Evolutionary conservation across 805 yeast species (phyloP).

Genomic region (Wickerhamiella siamensis): DNA sequence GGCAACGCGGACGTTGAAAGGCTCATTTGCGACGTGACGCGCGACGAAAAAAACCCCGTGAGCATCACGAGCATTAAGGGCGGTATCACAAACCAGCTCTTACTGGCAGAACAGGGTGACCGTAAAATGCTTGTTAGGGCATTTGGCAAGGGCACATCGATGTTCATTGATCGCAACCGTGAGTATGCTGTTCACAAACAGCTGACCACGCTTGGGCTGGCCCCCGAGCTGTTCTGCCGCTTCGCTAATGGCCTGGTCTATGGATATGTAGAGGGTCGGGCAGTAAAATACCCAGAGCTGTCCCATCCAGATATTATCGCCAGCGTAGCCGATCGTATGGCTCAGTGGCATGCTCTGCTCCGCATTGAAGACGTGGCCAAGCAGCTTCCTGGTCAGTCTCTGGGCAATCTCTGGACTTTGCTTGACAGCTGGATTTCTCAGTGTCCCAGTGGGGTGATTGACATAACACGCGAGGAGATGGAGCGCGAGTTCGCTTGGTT

Average conservation of each 20-base stretch:
- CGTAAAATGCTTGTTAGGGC: slow-evolving; percentile 39
- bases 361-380: slow-evolving; percentile 20
- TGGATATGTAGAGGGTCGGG: slow-evolving; percentile 51
- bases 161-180: slow-evolving; percentile 58
- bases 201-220: slow-evolving; percentile 43
- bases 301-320: slow-evolving; percentile 35
- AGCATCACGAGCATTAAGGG: slow-evolving; percentile 22
- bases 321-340: slow-evolving; percentile 49
- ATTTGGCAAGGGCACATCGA: slow-evolving; percentile 59
- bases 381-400: slow-evolving; percentile 19
- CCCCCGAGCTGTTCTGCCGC: slow-evolving; percentile 54
- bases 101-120: slow-evolving; percentile 18
- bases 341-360: slow-evolving; percentile 52
- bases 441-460: slow-evolving; percentile 36
- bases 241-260: slow-evolving; percentile 62
- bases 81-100: slow-evolving; percentile 28
- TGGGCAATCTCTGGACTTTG: slow-evolving; percentile 42
- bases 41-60: slow-evolving; percentile 5
- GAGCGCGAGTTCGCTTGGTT: slow-evolving; percentile 44
- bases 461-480: slow-evolving; percentile 29
- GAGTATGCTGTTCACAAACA: slow-evolving; percentile 59
- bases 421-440: slow-evolving; percentile 47
- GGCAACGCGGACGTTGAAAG: neutral
- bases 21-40: neutral
- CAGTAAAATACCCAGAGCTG: slow-evolving; percentile 43